These are phyloP conservation scores for Calonectria pseudoturangicola DNA, from an alignment of 2,329 filamentous ascomycete species.

Conservation along the genomic window DNA sequence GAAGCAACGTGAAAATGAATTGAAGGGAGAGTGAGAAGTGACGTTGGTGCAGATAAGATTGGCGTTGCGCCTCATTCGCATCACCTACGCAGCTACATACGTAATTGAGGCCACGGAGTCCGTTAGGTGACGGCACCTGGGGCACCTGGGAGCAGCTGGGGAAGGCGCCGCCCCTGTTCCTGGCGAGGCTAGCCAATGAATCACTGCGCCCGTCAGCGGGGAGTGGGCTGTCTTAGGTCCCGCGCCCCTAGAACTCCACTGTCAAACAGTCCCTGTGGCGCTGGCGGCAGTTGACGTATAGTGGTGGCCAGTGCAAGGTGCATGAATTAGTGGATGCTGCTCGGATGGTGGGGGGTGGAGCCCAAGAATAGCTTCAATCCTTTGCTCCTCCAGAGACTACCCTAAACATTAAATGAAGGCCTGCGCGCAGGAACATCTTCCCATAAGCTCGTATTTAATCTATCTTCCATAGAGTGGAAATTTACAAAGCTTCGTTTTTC, in stretches of 20 bases:
- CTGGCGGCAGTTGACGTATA: slow-evolving; percentile 13
- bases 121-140: slow-evolving; percentile 26
- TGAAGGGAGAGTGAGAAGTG: slow-evolving; percentile 6
- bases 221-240: slow-evolving; percentile 21
- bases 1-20: slow-evolving; percentile 9
- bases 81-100: slow-evolving; percentile 16
- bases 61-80: slow-evolving; percentile 13
- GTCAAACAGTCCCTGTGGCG: slow-evolving; percentile 15
- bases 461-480: too few relatives aligned
- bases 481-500: too few relatives aligned
- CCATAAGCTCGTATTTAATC: too few relatives aligned
- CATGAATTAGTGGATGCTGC: not conserved
- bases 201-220: slow-evolving; percentile 20
- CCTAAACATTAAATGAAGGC: not conserved
- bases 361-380: not conserved
- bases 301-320: slow-evolving; percentile 6
- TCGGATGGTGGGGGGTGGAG: slow-evolving; percentile 6
- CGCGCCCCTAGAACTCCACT: slow-evolving; percentile 10
- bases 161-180: slow-evolving; percentile 2
- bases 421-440: not conserved
- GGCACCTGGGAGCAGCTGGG: slow-evolving; percentile 15
- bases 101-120: slow-evolving; percentile 39
- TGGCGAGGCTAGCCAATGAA: slow-evolving; percentile 28
- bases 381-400: not conserved
- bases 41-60: slow-evolving; percentile 14